Conservation (phyloP, 306 rosid species). For the Dryas octopetala region DNA sequence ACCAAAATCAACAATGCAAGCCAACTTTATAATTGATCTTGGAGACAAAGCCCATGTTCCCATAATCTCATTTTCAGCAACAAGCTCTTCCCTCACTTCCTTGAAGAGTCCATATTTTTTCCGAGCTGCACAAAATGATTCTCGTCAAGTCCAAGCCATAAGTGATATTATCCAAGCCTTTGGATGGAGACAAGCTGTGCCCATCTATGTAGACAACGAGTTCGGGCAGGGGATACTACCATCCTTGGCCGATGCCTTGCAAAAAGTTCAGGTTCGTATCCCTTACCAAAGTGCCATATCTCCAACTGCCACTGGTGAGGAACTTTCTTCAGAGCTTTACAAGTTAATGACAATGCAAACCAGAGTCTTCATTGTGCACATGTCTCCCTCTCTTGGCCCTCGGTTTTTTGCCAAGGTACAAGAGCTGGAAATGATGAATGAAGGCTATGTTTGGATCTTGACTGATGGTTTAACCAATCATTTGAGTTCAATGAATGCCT, state of each 20-base stretch:
- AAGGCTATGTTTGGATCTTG: conserved; percentile 33
- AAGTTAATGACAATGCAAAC: conserved; percentile 35
- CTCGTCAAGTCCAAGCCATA: conserved; percentile 32
- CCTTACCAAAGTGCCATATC: conserved; percentile 23
- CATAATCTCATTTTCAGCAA: conserved; percentile 34
- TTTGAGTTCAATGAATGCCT: not conserved
- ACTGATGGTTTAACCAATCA: not conserved
- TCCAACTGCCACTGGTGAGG: conserved; percentile 10
- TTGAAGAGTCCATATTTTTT: conserved; percentile 26
- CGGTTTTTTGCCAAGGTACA: conserved; percentile 24
- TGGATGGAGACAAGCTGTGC: conserved; percentile 32
- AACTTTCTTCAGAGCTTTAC: conserved; percentile 22
- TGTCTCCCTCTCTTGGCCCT: conserved; percentile 15
- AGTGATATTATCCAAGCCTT: conserved; percentile 23
- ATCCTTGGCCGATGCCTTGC: conserved; percentile 27
- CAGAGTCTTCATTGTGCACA: too few species aligned
- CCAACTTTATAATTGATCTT: conserved; percentile 25
- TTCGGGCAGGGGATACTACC: conserved; percentile 19
- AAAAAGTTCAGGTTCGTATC: conserved; percentile 12
- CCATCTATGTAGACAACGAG: conserved; percentile 16
- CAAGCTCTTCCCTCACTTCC: conserved; percentile 32
- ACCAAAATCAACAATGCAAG: conserved; percentile 28
- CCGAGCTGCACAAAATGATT: conserved; percentile 11
- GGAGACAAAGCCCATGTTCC: conserved; percentile 40
- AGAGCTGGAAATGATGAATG: conserved; percentile 29